phyloP scores from a whole-genome alignment of 129 eudicot genomes.

The Arctium minus region DNA sequence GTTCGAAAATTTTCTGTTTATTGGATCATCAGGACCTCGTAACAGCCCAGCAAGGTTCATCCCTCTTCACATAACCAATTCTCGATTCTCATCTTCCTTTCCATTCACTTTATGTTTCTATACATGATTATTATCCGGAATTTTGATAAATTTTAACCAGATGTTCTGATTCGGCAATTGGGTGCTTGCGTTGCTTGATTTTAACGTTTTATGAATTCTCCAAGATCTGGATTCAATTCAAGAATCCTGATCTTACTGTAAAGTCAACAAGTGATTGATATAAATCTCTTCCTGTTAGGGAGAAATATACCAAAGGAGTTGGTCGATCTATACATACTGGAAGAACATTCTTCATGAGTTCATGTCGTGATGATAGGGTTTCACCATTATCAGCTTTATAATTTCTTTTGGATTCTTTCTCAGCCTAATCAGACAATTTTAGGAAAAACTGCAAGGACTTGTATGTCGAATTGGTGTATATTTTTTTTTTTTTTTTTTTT shows the following conservation, averaged over 20 bases:
- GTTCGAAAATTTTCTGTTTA: slow-evolving; percentile 55
- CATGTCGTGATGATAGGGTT: slow-evolving; percentile 6
- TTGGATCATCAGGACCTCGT: slow-evolving; percentile 83
- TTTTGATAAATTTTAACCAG: background rate
- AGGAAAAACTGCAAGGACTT: background rate
- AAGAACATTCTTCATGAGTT: background rate
- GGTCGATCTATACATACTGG: background rate
- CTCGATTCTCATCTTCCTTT: background rate
- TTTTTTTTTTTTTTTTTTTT: background rate
- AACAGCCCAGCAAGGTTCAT: slow-evolving; percentile 55
- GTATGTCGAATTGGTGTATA: background rate
- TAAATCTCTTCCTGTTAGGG: background rate
- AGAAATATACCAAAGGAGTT: background rate
- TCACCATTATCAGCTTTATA: background rate
- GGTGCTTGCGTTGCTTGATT: background rate
- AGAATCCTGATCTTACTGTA: background rate
- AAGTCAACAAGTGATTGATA: background rate
- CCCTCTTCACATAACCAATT: background rate
- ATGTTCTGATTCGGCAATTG: background rate
- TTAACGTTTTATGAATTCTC: background rate
- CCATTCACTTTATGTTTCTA: background rate
- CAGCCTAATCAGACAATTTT: background rate
- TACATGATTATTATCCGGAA: background rate
- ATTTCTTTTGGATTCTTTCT: background rate
- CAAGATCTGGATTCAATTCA: background rate